Evolutionary conservation across 2,329 filamentous ascomycete genomes (phyloP).

Genomic region (Fusarium abutilonis): DNA sequence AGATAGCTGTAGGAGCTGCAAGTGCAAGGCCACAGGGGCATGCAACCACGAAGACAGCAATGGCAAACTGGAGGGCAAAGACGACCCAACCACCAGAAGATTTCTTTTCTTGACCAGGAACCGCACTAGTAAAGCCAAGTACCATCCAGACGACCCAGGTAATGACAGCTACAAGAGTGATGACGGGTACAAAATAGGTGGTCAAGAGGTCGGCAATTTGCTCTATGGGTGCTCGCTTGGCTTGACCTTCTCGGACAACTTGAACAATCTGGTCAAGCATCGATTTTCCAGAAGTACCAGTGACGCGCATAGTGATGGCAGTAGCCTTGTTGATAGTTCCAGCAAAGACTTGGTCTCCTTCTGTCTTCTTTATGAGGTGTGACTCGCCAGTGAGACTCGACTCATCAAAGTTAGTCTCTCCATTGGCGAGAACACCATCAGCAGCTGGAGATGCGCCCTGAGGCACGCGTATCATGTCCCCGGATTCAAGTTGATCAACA

Average conservation of each 20-base stretch:
- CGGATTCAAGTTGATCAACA: slow-evolving; percentile 78
- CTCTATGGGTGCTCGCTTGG: slow-evolving; percentile 78
- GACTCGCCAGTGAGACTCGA: slow-evolving; percentile 88
- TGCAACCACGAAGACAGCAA: slow-evolving; percentile 86
- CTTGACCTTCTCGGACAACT: slow-evolving; percentile 80
- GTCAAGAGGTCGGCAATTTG: slow-evolving; percentile 78
- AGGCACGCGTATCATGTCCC: slow-evolving; percentile 77
- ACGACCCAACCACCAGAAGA: slow-evolving; percentile 72
- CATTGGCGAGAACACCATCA: slow-evolving; percentile 75
- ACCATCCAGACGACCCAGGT: slow-evolving; percentile 79
- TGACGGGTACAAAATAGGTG: slow-evolving; percentile 78
- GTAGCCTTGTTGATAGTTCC: slow-evolving; percentile 78
- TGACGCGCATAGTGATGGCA: slow-evolving; percentile 71
- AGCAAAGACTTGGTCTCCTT: slow-evolving; percentile 73
- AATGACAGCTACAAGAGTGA: slow-evolving; percentile 73
- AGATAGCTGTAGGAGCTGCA: slow-evolving; percentile 86
- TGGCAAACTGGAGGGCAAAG: slow-evolving; percentile 83
- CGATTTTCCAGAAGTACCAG: slow-evolving; percentile 71
- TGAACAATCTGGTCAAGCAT: slow-evolving; percentile 85
- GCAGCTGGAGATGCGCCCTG: slow-evolving; percentile 86
- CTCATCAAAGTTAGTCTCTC: slow-evolving; percentile 81
- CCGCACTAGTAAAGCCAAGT: slow-evolving; percentile 66
- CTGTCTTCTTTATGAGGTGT: slow-evolving; percentile 68
- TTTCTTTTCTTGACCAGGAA: slow-evolving; percentile 67
- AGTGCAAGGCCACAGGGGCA: slow-evolving; percentile 86